phyloP scores from a whole-genome alignment of 345 rosid species.

The Citrus mangshanensis region DNA sequence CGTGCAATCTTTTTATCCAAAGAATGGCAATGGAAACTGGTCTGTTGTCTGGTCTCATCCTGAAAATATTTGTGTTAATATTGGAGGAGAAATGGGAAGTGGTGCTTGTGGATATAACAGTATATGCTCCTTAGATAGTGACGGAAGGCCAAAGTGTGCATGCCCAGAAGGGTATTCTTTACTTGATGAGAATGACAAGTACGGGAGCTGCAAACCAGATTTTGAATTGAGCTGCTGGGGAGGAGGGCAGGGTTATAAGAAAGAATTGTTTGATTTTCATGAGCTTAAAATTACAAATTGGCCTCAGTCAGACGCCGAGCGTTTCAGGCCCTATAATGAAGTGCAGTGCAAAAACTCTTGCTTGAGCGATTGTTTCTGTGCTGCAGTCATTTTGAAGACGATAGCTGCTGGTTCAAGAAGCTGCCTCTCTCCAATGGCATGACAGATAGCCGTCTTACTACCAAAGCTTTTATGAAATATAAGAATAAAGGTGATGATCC shows the following conservation, averaged over 20 bases:
- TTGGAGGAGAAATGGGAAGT: background rate
- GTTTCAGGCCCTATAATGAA: background rate
- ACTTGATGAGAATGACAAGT: background rate
- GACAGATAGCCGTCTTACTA: background rate
- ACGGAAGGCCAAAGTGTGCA: background rate
- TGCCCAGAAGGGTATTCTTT: conserved; percentile 2
- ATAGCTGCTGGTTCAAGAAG: conserved; percentile 31
- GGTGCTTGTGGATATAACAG: conserved; percentile 14
- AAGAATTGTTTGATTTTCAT: conserved; percentile 10
- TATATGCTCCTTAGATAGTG: background rate
- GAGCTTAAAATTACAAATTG: background rate
- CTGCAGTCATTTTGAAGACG: background rate
- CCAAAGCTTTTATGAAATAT: background rate
- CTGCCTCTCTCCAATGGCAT: conserved; percentile 37
- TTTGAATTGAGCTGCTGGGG: background rate
- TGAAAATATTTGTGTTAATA: background rate
- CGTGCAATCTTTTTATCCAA: background rate
- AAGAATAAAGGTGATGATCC: background rate
- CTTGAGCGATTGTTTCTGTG: conserved; percentile 2
- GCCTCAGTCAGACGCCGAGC: background rate
- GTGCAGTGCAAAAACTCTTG: background rate
- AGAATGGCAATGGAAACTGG: conserved; percentile 3
- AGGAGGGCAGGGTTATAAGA: background rate
- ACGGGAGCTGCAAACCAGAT: conserved; percentile 12
- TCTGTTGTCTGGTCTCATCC: background rate